Conservation (phyloP, 805 yeast species). For the Jamesozyma gamospora region DNA sequence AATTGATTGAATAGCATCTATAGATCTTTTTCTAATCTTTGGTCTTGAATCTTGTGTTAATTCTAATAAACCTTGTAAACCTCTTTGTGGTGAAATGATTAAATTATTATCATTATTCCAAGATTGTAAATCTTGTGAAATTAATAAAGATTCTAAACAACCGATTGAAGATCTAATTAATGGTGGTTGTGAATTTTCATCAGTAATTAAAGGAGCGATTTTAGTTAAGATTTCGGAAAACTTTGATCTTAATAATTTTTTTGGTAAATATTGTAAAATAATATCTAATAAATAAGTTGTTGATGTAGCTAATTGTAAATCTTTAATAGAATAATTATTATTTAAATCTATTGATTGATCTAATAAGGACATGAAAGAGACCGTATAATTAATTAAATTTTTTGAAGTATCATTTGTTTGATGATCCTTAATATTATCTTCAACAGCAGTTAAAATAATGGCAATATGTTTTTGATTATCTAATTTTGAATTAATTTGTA, state of each 20-base stretch:
- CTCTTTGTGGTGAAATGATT: conserved; percentile 63
- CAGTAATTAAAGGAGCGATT: conserved; percentile 71
- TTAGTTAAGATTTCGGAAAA: conserved; percentile 70
- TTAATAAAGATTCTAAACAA: conserved; percentile 64
- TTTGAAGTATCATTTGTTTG: conserved; percentile 34
- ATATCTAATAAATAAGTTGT: conserved; percentile 76
- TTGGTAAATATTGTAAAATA: conserved; percentile 64
- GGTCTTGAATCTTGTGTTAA: conserved; percentile 83
- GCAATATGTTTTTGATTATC: conserved; percentile 84
- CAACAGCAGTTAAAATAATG: conserved; percentile 76
- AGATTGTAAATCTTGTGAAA: conserved; percentile 68
- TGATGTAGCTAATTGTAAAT: conserved; percentile 57
- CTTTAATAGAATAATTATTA: conserved; percentile 39
- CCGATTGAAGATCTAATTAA: conserved; percentile 77
- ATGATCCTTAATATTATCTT: conserved; percentile 70
- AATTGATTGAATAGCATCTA: conserved; percentile 68
- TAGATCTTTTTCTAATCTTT: conserved; percentile 89
- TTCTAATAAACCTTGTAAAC: conserved; percentile 66
- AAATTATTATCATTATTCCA: conserved; percentile 54
- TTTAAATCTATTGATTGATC: conserved; percentile 54
- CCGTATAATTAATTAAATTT: conserved; percentile 73
- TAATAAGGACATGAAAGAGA: conserved; percentile 70
- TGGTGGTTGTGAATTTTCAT: conserved; percentile 65
- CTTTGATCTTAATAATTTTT: conserved; percentile 56
- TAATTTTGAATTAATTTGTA: conserved; percentile 66